phyloP scores from a whole-genome alignment of 139 green algal species.

The Chlamydomonas schloesseri region DNA sequence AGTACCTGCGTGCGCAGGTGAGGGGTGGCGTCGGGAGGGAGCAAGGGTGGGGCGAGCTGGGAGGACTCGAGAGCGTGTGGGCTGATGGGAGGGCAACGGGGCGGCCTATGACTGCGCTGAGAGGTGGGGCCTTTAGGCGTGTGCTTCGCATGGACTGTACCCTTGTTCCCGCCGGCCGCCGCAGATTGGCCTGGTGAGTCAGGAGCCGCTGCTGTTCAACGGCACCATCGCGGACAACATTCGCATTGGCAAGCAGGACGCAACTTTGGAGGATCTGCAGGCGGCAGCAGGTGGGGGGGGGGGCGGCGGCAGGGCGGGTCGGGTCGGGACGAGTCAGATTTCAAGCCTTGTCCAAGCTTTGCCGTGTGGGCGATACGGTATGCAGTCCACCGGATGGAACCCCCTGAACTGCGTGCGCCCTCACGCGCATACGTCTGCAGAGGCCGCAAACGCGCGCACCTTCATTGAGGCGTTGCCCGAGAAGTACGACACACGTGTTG shows the following conservation, averaged over 20 bases:
- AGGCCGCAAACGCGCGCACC: slow-evolving; percentile 79
- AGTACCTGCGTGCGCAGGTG: slow-evolving; percentile 80
- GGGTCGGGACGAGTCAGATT: too few relatives aligned
- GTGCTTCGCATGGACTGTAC: slow-evolving; percentile 35
- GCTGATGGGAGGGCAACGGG: too few relatives aligned
- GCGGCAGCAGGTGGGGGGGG: slow-evolving; percentile 65
- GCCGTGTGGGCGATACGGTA: neutral
- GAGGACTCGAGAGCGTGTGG: too few relatives aligned
- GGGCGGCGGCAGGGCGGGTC: too few relatives aligned
- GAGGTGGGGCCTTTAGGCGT: neutral
- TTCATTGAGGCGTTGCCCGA: slow-evolving; percentile 85
- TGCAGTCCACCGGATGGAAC: too few relatives aligned
- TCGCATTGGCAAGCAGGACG: slow-evolving; percentile 42
- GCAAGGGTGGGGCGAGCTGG: too few relatives aligned
- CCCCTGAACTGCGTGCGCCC: too few relatives aligned
- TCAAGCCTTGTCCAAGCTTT: neutral
- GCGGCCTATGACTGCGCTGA: too few relatives aligned
- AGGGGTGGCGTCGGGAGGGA: neutral
- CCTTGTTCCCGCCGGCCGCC: slow-evolving; percentile 48
- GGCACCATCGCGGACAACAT: slow-evolving; percentile 87
- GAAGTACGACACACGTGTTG: slow-evolving; percentile 66
- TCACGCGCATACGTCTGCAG: neutral
- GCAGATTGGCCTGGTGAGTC: slow-evolving; percentile 42
- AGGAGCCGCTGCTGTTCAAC: slow-evolving; percentile 93
- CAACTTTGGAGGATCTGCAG: slow-evolving; percentile 68